A percentile compares a stretch with the other conserved stretches of the same genome.
Conservation (phyloP, 495 filamentous ascomycete species). For the Echria macrotheca region DNA sequence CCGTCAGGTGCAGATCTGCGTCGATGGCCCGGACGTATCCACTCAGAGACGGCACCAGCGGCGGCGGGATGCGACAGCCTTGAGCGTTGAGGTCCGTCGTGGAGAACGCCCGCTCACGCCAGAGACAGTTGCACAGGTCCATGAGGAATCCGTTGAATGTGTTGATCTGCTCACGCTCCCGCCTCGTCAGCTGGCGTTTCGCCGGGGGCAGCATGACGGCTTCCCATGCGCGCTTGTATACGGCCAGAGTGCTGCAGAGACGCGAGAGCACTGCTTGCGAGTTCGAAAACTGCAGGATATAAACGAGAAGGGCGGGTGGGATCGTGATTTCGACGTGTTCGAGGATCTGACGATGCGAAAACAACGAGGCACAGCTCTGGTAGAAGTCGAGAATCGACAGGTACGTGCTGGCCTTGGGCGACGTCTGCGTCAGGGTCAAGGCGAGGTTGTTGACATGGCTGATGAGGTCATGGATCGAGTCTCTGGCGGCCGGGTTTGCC, state of each 20-base stretch:
- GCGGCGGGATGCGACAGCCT: constrained; percentile 60
- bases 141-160: constrained; percentile 83
- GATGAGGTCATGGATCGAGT: constrained; percentile 44
- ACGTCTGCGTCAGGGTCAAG: constrained; percentile 54
- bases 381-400: constrained; percentile 66
- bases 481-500: constrained; percentile 19
- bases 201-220: constrained; percentile 39
- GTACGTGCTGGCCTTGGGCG: constrained; percentile 31
- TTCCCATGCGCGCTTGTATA: constrained; percentile 74
- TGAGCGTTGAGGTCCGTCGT: constrained; percentile 61
- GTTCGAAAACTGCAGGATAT: constrained; percentile 60
- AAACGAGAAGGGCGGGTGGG: constrained; percentile 63
- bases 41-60: constrained; percentile 43
- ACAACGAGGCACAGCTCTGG: constrained; percentile 49
- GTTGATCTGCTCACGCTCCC: constrained; percentile 52
- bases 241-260: constrained; percentile 60
- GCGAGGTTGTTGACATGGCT: constrained; percentile 57
- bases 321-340: constrained; percentile 55
- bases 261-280: constrained; percentile 62
- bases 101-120: constrained; percentile 72
- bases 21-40: constrained; percentile 37
- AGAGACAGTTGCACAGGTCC: constrained; percentile 83
- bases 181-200: constrained; percentile 27
- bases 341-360: constrained; percentile 49
- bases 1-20: constrained; percentile 42